Percentiles rank a stretch among this genome's conserved stretches.
Evolutionary conservation across 1,284 basidiomycete genomes (phyloP).

Genomic region (Puccinia triticina): DNA sequence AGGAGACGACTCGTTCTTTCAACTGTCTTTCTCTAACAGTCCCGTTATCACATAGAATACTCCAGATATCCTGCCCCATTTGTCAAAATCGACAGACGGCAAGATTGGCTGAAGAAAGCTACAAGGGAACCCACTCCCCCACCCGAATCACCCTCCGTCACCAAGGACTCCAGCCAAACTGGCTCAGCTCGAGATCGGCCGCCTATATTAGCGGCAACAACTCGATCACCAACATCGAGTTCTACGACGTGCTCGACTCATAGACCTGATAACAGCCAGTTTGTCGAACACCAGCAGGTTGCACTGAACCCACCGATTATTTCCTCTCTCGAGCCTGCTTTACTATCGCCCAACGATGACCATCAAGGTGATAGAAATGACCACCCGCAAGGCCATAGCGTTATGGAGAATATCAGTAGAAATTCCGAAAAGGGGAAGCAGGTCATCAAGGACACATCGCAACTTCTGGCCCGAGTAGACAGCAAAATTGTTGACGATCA

Average conservation of each 20-base stretch:
- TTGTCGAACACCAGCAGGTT: neutral
- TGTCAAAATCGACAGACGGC: conserved; percentile 2
- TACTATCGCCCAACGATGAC: neutral
- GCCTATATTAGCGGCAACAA: neutral
- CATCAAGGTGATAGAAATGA: neutral
- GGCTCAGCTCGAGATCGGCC: neutral
- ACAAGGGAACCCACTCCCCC: too few relatives aligned
- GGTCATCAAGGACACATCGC: neutral
- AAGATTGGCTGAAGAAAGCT: conserved; percentile 16
- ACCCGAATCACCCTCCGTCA: neutral
- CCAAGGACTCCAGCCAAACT: neutral
- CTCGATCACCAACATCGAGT: neutral
- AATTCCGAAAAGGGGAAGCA: neutral
- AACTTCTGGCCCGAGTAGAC: neutral
- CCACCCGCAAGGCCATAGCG: neutral
- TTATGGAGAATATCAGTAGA: neutral
- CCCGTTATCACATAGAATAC: conserved; percentile 11
- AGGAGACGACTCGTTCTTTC: neutral
- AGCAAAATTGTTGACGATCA: neutral
- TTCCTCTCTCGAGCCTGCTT: neutral
- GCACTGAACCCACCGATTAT: neutral
- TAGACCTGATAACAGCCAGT: neutral
- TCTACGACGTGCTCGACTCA: neutral
- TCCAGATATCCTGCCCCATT: conserved; percentile 31
- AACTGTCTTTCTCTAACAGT: neutral